Conservation (phyloP, 345 rosid genomes). For the Turnera subulata region DNA sequence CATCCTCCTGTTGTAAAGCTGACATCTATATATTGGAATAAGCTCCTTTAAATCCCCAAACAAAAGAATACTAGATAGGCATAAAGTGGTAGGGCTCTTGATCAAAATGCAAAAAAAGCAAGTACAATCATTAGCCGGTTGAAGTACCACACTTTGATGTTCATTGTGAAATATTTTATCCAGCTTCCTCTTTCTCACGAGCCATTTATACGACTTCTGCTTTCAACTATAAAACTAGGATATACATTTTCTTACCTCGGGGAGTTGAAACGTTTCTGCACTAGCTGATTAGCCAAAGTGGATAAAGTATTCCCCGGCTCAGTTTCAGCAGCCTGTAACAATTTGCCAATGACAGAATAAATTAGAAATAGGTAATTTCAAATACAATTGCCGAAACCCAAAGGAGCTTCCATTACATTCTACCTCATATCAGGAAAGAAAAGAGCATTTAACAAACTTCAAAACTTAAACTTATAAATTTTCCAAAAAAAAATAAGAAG, state of each 20-base stretch:
- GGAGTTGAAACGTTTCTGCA: slow-evolving; percentile 34
- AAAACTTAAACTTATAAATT: not conserved
- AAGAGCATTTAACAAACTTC: not conserved
- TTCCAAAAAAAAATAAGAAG: not conserved
- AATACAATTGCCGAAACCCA: not conserved
- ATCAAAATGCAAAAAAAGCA: too few species aligned
- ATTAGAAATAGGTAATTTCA: not conserved
- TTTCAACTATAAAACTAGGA: too few species aligned
- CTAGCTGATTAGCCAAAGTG: slow-evolving; percentile 29
- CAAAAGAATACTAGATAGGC: too few species aligned
- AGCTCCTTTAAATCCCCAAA: too few species aligned
- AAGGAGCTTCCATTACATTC: not conserved
- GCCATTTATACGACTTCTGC: too few species aligned
- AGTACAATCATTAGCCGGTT: too few species aligned
- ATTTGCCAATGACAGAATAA: slow-evolving; percentile 16
- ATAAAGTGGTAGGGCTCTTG: too few species aligned
- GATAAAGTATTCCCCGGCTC: slow-evolving; percentile 28
- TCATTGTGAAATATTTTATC: not conserved
- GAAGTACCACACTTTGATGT: not conserved
- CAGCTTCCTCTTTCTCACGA: not conserved
- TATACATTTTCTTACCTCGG: slow-evolving; percentile 38
- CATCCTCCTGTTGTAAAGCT: too few species aligned
- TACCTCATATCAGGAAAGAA: not conserved
- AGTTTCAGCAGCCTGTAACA: slow-evolving; percentile 33
- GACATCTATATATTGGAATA: too few species aligned